Evolutionary conservation across 2,329 filamentous ascomycete species (phyloP).

Genomic region (Ophiostoma himal-ulmi): DNA sequence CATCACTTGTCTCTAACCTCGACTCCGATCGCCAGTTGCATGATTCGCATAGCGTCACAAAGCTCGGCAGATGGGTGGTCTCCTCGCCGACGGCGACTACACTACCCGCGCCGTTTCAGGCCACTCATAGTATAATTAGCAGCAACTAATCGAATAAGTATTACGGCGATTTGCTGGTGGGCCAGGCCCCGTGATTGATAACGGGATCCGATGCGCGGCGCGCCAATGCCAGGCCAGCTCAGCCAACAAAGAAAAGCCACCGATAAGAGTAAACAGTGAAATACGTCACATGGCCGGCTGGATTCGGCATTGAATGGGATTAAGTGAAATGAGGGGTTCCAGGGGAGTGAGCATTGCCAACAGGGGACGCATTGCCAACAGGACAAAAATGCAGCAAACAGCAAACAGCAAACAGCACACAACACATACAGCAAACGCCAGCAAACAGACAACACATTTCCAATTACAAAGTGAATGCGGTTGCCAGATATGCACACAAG

Average conservation of each 20-base stretch:
- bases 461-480: neutral
- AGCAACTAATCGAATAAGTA: neutral
- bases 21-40: neutral
- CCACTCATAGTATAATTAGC: neutral
- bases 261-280: conserved; percentile 19
- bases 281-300: conserved; percentile 23
- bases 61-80: neutral
- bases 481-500: neutral
- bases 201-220: conserved; percentile 16
- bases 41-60: conserved; percentile 8
- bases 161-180: neutral
- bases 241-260: conserved; percentile 12
- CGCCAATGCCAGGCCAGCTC: conserved; percentile 11
- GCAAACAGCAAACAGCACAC: too few relatives aligned
- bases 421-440: neutral
- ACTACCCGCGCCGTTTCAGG: conserved; percentile 14
- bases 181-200: conserved; percentile 22
- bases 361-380: neutral
- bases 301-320: conserved; percentile 12
- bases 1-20: neutral
- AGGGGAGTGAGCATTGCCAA: conserved; percentile 14
- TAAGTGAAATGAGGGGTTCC: neutral
- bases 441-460: conserved; percentile 4
- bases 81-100: conserved; percentile 14
- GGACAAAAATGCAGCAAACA: neutral